These are phyloP conservation scores for Leccinellum albellum DNA, from an alignment of 768 basidiomycete species.

Conservation along the genomic window DNA sequence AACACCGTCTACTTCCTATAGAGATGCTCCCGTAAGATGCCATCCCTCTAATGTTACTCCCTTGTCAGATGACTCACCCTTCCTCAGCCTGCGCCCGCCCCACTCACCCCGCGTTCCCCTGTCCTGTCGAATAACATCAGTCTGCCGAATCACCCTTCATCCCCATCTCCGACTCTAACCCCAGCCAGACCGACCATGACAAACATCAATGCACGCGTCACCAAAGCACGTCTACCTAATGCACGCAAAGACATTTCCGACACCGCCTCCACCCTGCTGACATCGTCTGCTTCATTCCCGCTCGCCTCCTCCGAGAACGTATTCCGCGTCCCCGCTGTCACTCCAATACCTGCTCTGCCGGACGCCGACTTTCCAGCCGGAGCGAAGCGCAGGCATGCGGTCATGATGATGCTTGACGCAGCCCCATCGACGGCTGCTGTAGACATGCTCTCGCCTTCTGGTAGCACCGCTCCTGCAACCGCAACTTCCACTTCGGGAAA, in stretches of 20 bases:
- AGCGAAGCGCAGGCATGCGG: constrained; percentile 70
- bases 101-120: constrained; percentile 34
- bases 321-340: constrained; percentile 25
- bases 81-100: constrained; percentile 17
- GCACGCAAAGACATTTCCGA: constrained; percentile 29
- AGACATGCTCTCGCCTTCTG: constrained; percentile 35
- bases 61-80: constrained; percentile 5
- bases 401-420: constrained; percentile 75
- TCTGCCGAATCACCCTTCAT: constrained; percentile 14
- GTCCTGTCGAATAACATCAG: constrained; percentile 18
- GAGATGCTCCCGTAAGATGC: constrained; percentile 31
- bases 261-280: constrained; percentile 7
- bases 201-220: constrained; percentile 19
- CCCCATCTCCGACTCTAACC: constrained; percentile 30
- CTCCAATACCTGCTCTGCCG: constrained; percentile 31
- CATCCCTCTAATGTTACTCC: not conserved
- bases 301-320: constrained; percentile 29
- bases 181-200: constrained; percentile 13
- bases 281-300: constrained; percentile 19
- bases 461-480: constrained; percentile 27
- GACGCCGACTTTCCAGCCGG: constrained; percentile 44
- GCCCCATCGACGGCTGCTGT: constrained; percentile 38
- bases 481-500: constrained; percentile 26
- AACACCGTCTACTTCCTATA: constrained; percentile 12
- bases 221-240: constrained; percentile 28